These are phyloP conservation scores for Beauveria medogensis DNA, from an alignment of 2,329 filamentous ascomycete species.

Conservation along the genomic window DNA sequence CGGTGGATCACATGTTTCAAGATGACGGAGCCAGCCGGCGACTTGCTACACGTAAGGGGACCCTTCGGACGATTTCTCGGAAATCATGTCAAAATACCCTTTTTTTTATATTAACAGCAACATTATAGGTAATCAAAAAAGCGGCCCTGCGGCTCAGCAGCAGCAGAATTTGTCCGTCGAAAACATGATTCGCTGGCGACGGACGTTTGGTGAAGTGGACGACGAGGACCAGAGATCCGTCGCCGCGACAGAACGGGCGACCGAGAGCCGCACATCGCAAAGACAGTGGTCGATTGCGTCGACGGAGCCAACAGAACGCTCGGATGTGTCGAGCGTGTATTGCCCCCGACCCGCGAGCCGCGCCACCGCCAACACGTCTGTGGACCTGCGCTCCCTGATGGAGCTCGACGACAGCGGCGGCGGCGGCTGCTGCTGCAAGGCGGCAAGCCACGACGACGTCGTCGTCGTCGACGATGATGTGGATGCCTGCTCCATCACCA, in stretches of 20 bases:
- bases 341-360: slow-evolving; percentile 31
- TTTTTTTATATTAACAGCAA: not conserved
- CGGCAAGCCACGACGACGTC: not conserved
- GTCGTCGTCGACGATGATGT: not conserved
- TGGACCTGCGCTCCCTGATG: slow-evolving; percentile 25
- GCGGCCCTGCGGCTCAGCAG: not conserved
- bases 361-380: slow-evolving; percentile 37
- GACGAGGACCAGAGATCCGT: not conserved
- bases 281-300: slow-evolving; percentile 35
- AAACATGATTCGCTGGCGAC: slow-evolving; percentile 2
- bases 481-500: slow-evolving; percentile 13
- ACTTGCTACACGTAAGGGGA: not conserved
- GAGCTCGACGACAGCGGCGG: slow-evolving; percentile 4
- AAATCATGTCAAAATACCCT: no score
- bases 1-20: not conserved
- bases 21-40: not conserved
- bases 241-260: not conserved
- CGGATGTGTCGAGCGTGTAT: slow-evolving; percentile 32
- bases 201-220: not conserved
- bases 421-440: not conserved
- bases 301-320: slow-evolving; percentile 27
- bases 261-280: slow-evolving; percentile 5
- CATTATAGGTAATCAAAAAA: not conserved
- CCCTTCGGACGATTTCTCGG: not conserved
- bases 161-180: not conserved